Conservation (phyloP, 2,329 filamentous ascomycete genomes). For the Aphanocladium album region DNA sequence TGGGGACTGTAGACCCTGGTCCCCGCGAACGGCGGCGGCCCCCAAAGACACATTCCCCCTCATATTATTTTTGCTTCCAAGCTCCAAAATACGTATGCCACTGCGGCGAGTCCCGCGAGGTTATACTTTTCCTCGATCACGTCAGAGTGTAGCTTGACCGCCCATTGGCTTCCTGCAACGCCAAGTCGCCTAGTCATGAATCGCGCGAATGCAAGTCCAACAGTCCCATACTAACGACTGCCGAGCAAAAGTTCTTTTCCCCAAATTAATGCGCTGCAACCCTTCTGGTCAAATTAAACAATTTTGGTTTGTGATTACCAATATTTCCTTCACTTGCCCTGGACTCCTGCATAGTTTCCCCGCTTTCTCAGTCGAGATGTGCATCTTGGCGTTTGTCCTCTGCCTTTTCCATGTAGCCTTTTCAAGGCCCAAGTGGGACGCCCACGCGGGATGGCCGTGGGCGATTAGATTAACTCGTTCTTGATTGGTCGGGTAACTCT, state of each 20-base stretch:
- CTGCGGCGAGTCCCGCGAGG: background rate
- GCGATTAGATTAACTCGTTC: background rate
- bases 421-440: background rate
- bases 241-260: slow-evolving; percentile 1
- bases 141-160: no score
- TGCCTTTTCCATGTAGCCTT: background rate
- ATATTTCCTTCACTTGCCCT: background rate
- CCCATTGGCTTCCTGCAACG: no score
- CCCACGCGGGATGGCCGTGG: background rate
- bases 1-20: background rate
- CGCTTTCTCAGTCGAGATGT: background rate
- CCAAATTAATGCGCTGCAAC: background rate
- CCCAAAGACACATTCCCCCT: background rate
- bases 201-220: background rate
- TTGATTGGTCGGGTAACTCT: background rate
- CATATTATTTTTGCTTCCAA: no score
- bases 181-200: background rate
- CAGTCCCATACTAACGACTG: background rate
- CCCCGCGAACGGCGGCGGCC: background rate
- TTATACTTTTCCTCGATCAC: no score
- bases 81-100: background rate
- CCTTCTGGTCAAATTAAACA: background rate
- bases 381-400: background rate
- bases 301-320: background rate
- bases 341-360: background rate